phyloP scores from a whole-genome alignment of 768 basidiomycete genomes.

The Mycena galericulata region DNA sequence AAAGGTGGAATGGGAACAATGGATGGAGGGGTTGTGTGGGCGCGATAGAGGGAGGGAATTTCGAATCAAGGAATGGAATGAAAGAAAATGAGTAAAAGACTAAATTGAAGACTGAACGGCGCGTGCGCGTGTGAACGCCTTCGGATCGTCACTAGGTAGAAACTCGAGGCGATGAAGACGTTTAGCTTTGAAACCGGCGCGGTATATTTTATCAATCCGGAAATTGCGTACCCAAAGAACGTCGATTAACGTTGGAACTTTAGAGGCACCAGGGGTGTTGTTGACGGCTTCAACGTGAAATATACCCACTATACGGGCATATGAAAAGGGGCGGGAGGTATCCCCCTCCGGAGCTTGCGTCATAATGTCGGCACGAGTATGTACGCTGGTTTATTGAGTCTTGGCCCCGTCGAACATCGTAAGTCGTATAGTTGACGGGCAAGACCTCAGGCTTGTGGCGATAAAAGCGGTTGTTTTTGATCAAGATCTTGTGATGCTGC shows the following conservation, averaged over 20 bases:
- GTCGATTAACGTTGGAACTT: background rate
- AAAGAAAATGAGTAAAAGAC: too few species aligned
- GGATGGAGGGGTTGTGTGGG: too few species aligned
- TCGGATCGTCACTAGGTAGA: background rate
- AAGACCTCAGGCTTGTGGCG: constrained; percentile 47
- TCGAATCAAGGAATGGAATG: too few species aligned
- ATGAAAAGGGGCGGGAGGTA: constrained; percentile 35
- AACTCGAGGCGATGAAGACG: background rate
- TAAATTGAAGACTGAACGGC: too few species aligned
- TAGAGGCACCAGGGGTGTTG: background rate
- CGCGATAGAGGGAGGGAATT: too few species aligned
- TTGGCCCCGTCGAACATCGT: constrained; percentile 51
- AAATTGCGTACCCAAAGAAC: constrained; percentile 1
- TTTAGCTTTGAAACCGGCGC: background rate
- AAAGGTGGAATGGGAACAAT: too few species aligned
- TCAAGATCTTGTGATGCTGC: constrained; percentile 27
- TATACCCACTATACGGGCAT: constrained; percentile 37
- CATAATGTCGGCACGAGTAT: constrained; percentile 48
- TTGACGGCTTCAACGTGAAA: constrained; percentile 37
- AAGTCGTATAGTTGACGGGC: constrained; percentile 54
- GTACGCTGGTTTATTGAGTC: constrained; percentile 50
- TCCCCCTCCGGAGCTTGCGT: constrained; percentile 22
- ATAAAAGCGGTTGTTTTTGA: constrained; percentile 43
- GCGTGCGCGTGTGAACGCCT: too few species aligned
- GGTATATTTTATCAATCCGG: background rate